These are phyloP conservation scores for Colletotrichum horii DNA, from an alignment of 2,329 filamentous ascomycete species.

Conservation along the genomic window DNA sequence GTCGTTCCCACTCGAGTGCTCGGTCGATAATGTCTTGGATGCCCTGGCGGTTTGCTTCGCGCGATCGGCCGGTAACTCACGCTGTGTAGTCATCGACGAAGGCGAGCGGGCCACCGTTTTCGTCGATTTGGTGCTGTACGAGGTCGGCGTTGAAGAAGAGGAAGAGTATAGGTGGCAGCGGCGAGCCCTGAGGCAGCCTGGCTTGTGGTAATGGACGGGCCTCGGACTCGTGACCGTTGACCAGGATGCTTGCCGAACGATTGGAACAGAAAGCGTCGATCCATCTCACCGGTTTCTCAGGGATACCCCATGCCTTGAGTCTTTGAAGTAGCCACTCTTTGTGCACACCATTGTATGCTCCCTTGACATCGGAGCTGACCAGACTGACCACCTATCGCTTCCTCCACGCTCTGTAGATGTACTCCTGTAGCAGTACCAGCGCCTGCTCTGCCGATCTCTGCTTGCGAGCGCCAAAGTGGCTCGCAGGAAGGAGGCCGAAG, in stretches of 20 bases:
- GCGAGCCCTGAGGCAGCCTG: slow-evolving; percentile 35
- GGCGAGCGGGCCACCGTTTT: neutral
- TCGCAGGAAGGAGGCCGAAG: neutral
- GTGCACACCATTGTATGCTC: slow-evolving; percentile 43
- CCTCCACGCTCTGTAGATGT: neutral
- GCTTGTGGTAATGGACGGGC: slow-evolving; percentile 21
- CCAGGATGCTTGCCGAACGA: slow-evolving; percentile 24
- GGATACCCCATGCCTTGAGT: slow-evolving; percentile 27
- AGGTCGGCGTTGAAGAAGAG: slow-evolving; percentile 33
- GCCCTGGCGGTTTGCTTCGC: slow-evolving; percentile 17
- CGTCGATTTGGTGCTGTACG: slow-evolving; percentile 31
- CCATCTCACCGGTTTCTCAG: slow-evolving; percentile 18
- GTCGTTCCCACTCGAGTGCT: slow-evolving; percentile 25
- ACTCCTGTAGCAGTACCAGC: neutral
- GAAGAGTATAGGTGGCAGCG: slow-evolving; percentile 39
- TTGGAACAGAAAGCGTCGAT: slow-evolving; percentile 29
- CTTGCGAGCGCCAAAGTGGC: neutral
- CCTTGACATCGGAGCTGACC: slow-evolving; percentile 44
- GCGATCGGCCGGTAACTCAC: neutral
- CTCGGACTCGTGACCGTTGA: slow-evolving; percentile 26
- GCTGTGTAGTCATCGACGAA: neutral
- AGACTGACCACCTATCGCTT: slow-evolving; percentile 33
- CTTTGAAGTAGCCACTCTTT: slow-evolving; percentile 32
- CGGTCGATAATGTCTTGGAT: slow-evolving; percentile 27
- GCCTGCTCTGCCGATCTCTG: neutral